Evolutionary conservation across 2,329 filamentous ascomycete species (phyloP).

Genomic region (Sporothrix mexicana): DNA sequence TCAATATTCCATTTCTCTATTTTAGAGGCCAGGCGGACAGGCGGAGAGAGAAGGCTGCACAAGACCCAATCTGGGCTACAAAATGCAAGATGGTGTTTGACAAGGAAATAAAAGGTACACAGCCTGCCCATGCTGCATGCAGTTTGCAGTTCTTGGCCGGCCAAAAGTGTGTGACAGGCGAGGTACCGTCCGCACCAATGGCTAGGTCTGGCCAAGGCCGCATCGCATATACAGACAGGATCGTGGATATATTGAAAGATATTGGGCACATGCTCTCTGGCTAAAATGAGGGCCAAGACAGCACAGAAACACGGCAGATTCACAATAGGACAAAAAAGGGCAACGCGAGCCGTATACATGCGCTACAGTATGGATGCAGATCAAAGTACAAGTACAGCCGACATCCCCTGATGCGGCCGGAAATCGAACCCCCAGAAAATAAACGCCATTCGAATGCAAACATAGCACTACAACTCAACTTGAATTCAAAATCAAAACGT

Average conservation of each 20-base stretch:
- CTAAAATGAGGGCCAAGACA: conserved; percentile 7
- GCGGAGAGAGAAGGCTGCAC: conserved; percentile 25
- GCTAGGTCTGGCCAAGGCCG: background rate
- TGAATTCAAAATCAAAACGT: background rate
- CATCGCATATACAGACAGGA: background rate
- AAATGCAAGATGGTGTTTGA: conserved; percentile 15
- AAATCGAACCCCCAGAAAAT: background rate
- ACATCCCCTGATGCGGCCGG: background rate
- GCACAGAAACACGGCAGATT: background rate
- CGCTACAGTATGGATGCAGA: conserved; percentile 8
- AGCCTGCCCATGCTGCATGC: background rate
- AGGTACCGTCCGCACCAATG: background rate
- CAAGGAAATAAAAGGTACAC: background rate
- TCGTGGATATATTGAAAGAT: background rate
- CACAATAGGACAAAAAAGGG: background rate
- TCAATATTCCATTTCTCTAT: background rate
- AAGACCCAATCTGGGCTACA: background rate
- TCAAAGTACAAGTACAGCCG: background rate
- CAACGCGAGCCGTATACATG: conserved; percentile 19
- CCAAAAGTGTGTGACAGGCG: background rate
- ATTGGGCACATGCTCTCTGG: background rate
- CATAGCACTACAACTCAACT: background rate
- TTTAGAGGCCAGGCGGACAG: conserved; percentile 19
- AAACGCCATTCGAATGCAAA: conserved; percentile 8
- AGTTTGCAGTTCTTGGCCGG: background rate